Base-by-base conservation (phyloP, 176 grass and related monocot species). In the Echinochloa phyllopogon region DNA sequence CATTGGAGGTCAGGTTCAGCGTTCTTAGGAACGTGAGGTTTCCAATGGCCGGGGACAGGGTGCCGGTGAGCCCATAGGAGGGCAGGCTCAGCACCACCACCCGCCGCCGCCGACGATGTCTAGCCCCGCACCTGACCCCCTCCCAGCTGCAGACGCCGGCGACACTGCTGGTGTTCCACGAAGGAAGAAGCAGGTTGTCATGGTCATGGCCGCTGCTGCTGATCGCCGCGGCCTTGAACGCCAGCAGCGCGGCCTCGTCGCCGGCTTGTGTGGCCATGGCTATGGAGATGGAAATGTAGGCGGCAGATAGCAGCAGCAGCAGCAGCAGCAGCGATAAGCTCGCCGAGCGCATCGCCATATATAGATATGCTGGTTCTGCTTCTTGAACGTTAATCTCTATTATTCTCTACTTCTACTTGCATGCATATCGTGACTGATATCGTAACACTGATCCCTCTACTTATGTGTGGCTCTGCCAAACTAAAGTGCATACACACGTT, bases 1-100 rank as follows among this genome's bases (percentile, higher is more conserved):
- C 59, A 0, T 69, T 87, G 71, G 29, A 76, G 78, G 25, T 87
- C 77, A 87, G 78, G 29, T 87, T 82, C 2, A 87, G 70, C 0
- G 6, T 76, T 16, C 2, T 39, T 8, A 82, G 61, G 71, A 21
- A 75, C 9, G 70, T 58, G 10, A 87, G 70, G 61, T 82, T 87
- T 0, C 78, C 70, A 3, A 87, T 59, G 61, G 70, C 85, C 6
- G 78, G 61, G 15, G 78, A 82, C 20, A 87, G 78, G 18, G 8
- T 16, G 1, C 78, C 78, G 0, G 15, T 3, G 14, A 82, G 71
- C 14, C 78, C 61, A 4, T 1, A 0, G 14, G 40, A 60, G 0
- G 49, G 27, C 18, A 87, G 60, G 78, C 61, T 82, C 36, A 88
- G 86, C 3, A 37, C 20, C 37, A 83, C 80, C 65, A 72, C 86